Evolutionary conservation across 1,139 yeast species (phyloP), one percentile per base, ranked within the genome.

Genomic region (Entelexis paramagnoliae): DNA sequence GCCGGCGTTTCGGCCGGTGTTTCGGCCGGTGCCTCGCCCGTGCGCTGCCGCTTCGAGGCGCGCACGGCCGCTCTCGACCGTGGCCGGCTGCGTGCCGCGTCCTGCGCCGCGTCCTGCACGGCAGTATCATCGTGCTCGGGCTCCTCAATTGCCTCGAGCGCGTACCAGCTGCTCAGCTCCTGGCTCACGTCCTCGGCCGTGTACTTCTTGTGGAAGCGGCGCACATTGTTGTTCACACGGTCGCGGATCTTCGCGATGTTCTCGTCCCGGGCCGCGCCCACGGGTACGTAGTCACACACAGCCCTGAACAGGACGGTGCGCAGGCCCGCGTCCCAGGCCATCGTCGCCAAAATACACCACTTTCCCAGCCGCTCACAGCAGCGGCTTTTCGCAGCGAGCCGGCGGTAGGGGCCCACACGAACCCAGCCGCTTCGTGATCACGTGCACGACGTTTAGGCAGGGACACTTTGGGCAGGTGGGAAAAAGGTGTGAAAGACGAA

Each of bases 201-300:
- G 46, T 50, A 51, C 44, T 56, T 51, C 51, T 36, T 50, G 26
- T 48, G 50, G 46, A 51, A 49, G 29, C 57, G 54, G 35, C 48
- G 50, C 29, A 48, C 36, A 16, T 49, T 29, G 28, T 35, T 13
- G 40, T 55, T 55, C 17, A 55, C 35, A 11, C 26, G 11, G 17
- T 42, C 44, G 26, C 51, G 49, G 19, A 55, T 49, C 13, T n/a
- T 20, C 1, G 17, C 33, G 8, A 39, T 17, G 9, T 14, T 43
- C 20, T 35, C 51, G 7, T 41, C 34, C 4, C 9, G 4, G 4
- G 19, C 19, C 5, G 43, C 51, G 5, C 40, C 49, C 7, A 28
- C 6, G 8, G 49, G 49, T 20, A 53, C 53, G 41, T 28, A 32
- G 30, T 32, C 49, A 33, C 55, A 48, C 22, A 54, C 34, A 2